Evolutionary conservation across 1,284 basidiomycete species (phyloP).

Genomic region (Pseudozyma pruni): DNA sequence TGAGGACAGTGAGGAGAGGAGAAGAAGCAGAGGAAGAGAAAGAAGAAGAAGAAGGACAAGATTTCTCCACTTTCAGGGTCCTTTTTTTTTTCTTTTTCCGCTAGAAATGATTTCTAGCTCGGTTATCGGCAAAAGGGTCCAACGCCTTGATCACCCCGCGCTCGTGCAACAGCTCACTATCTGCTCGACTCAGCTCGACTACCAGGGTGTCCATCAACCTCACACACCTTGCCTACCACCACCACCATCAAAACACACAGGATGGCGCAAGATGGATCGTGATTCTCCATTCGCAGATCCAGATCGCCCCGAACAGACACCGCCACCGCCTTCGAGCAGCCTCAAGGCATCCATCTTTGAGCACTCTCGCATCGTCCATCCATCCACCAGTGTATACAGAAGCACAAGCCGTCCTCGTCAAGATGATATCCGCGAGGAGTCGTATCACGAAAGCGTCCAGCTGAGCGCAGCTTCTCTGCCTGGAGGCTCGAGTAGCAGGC

Average conservation of each 20-base stretch:
- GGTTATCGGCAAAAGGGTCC: too few species aligned
- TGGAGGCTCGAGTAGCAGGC: conserved; percentile 1
- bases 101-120: too few species aligned
- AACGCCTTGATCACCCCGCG: too few species aligned
- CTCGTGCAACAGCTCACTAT: too few species aligned
- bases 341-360: conserved; percentile 50
- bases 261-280: conserved; percentile 36
- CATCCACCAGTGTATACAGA: conserved; percentile 29
- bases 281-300: conserved; percentile 49
- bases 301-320: conserved; percentile 22
- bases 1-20: too few species aligned
- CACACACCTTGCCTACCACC: too few species aligned
- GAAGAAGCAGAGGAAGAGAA: too few species aligned
- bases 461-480: conserved; percentile 13
- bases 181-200: too few species aligned
- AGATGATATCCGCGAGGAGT: conserved; percentile 37
- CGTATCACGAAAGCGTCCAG: conserved; percentile 14
- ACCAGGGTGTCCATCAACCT: too few species aligned
- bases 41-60: too few species aligned
- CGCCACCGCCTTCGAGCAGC: conserved; percentile 20
- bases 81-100: too few species aligned
- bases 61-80: too few species aligned
- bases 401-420: conserved; percentile 19
- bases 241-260: conserved; percentile 16
- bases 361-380: conserved; percentile 48